Conservation (phyloP, 768 basidiomycete genomes). For the Chlorophyllum brunneum region DNA sequence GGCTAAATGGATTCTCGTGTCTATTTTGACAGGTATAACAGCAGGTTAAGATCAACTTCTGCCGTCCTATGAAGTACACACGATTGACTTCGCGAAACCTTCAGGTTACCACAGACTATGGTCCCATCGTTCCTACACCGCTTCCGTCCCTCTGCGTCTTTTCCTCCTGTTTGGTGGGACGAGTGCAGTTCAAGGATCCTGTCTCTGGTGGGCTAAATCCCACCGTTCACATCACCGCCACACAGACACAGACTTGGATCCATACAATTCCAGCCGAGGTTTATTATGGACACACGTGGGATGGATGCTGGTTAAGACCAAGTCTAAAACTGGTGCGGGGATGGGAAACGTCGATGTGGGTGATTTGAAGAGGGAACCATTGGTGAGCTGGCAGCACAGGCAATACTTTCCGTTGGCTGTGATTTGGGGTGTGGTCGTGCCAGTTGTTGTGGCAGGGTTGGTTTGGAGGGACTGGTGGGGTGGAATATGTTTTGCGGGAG, state of each 20-base stretch:
- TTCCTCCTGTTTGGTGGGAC: slow-evolving; percentile 71
- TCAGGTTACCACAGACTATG: slow-evolving; percentile 80
- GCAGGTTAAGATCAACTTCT: slow-evolving; percentile 31
- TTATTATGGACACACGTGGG: slow-evolving; percentile 77
- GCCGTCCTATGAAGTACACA: background rate
- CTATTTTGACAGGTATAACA: slow-evolving; percentile 38
- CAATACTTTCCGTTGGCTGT: slow-evolving; percentile 63
- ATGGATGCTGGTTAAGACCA: slow-evolving; percentile 81
- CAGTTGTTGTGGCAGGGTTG: slow-evolving; percentile 64
- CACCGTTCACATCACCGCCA: slow-evolving; percentile 84
- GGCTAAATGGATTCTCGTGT: slow-evolving; percentile 2
- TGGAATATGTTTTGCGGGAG: slow-evolving; percentile 74
- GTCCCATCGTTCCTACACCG: slow-evolving; percentile 84
- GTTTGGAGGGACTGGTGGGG: slow-evolving; percentile 76
- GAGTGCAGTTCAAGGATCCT: slow-evolving; percentile 83
- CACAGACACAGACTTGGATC: slow-evolving; percentile 84
- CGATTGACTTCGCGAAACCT: background rate
- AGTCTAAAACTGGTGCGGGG: slow-evolving; percentile 44
- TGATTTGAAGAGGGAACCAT: slow-evolving; percentile 63
- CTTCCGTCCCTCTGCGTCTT: slow-evolving; percentile 64
- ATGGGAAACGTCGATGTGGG: slow-evolving; percentile 63
- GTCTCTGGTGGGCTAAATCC: slow-evolving; percentile 82
- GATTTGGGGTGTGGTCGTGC: slow-evolving; percentile 69
- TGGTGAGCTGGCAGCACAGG: slow-evolving; percentile 77
- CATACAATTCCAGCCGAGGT: slow-evolving; percentile 77